Percentiles rank a stretch among this genome's conserved stretches.
phyloP scores from a whole-genome alignment of 2,329 filamentous ascomycete species.

The Rugonectria rugulosa region DNA sequence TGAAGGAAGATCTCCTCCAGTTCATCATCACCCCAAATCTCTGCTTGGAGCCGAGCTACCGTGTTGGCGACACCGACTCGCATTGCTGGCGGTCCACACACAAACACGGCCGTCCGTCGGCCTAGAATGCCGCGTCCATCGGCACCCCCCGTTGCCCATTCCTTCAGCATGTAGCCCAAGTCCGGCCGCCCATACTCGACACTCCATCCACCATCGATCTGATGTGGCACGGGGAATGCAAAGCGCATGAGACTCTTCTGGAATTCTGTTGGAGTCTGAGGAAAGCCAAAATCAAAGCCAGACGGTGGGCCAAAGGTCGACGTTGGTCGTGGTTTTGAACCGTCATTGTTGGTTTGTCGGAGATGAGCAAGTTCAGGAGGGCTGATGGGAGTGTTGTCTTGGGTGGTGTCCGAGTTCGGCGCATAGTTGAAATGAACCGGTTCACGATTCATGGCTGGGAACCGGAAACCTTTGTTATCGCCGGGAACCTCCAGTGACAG shows the following conservation, averaged over 20 bases:
- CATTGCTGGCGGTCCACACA: slow-evolving; percentile 90
- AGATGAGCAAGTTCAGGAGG: slow-evolving; percentile 66
- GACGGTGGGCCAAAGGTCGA: slow-evolving; percentile 66
- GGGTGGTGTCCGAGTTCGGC: slow-evolving; percentile 42
- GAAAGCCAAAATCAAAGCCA: slow-evolving; percentile 82
- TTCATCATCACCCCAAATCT: slow-evolving; percentile 80
- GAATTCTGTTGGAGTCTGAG: slow-evolving; percentile 83
- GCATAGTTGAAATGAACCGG: slow-evolving; percentile 67
- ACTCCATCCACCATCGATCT: slow-evolving; percentile 82
- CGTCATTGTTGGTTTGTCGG: slow-evolving; percentile 51
- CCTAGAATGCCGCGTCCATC: slow-evolving; percentile 77
- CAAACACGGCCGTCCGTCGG: slow-evolving; percentile 84
- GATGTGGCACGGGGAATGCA: slow-evolving; percentile 76
- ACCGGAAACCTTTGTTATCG: slow-evolving; percentile 59
- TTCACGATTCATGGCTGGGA: slow-evolving; percentile 60
- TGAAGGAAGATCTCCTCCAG: slow-evolving; percentile 93
- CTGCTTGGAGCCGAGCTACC: slow-evolving; percentile 81
- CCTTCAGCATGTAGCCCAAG: slow-evolving; percentile 83
- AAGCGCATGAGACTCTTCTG: slow-evolving; percentile 92
- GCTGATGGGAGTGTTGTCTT: slow-evolving; percentile 43
- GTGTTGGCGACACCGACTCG: slow-evolving; percentile 86
- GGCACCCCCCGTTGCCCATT: slow-evolving; percentile 76
- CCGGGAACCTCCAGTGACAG: slow-evolving; percentile 31
- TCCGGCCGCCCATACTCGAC: slow-evolving; percentile 93
- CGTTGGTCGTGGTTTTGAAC: slow-evolving; percentile 52